Conservation (phyloP, 176 grass and related monocot species). For the Musa beccarii region DNA sequence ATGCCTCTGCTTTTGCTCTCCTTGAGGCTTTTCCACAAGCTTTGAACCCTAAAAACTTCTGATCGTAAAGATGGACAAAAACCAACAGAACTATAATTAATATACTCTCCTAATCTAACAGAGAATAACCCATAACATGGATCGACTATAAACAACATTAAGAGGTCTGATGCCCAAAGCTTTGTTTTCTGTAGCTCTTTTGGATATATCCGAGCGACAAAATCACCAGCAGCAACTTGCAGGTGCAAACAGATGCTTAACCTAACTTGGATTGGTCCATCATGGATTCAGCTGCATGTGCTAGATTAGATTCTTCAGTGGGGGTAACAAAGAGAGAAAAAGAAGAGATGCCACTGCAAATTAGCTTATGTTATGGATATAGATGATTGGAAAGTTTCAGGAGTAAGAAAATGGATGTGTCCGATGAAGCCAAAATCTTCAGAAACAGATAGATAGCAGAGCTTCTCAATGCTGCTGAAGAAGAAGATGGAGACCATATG, state of each 20-base stretch:
- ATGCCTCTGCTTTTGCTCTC: background rate
- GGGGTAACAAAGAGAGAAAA: too few relatives aligned
- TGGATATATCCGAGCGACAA: background rate
- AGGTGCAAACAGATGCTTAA: background rate
- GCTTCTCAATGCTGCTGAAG: too few relatives aligned
- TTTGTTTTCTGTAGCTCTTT: background rate
- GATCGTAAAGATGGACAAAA: background rate
- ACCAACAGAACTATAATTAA: background rate
- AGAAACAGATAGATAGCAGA: too few relatives aligned
- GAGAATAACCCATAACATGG: background rate
- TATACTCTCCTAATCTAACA: background rate
- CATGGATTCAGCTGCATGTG: background rate
- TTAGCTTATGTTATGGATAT: too few relatives aligned
- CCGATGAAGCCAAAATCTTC: too few relatives aligned
- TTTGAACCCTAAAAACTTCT: background rate
- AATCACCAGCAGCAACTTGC: background rate
- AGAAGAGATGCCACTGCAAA: too few relatives aligned
- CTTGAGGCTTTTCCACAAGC: background rate
- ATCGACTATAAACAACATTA: background rate
- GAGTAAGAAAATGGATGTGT: too few relatives aligned
- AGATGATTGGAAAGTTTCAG: too few relatives aligned
- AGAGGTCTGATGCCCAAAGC: background rate
- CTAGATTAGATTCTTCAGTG: too few relatives aligned
- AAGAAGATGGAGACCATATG: too few relatives aligned
- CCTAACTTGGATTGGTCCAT: background rate